Conservation (phyloP, 164 flowering plant genomes). For the Warburgia ugandensis region DNA sequence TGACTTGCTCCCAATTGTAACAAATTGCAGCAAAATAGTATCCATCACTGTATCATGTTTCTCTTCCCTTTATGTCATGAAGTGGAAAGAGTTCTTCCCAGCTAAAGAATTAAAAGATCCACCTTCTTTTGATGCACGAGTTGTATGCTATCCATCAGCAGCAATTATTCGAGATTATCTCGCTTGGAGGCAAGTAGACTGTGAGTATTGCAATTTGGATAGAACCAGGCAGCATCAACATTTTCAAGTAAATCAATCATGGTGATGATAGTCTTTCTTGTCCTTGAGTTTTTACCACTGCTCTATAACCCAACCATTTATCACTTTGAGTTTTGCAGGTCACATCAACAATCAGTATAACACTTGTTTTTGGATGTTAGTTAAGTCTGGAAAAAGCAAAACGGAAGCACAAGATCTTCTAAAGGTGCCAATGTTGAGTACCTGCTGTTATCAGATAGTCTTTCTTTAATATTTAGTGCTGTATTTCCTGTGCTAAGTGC, state of each 20-base stretch:
- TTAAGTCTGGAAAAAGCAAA: slow-evolving; percentile 72
- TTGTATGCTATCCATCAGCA: slow-evolving; percentile 65
- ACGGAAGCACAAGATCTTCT: slow-evolving; percentile 55
- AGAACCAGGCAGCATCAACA: neutral
- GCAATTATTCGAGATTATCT: slow-evolving; percentile 61
- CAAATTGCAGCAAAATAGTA: slow-evolving; percentile 59
- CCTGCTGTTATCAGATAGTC: too few species aligned
- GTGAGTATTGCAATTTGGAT: slow-evolving; percentile 39
- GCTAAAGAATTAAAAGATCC: slow-evolving; percentile 44
- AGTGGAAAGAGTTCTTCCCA: slow-evolving; percentile 65
- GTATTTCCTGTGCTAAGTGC: too few species aligned
- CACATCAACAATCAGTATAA: slow-evolving; percentile 93
- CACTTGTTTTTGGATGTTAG: slow-evolving; percentile 90
- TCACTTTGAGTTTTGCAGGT: slow-evolving; percentile 21
- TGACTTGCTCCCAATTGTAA: neutral
- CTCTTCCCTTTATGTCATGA: slow-evolving; percentile 48
- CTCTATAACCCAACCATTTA: neutral
- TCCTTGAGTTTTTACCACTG: neutral
- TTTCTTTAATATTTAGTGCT: too few species aligned
- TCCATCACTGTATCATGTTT: slow-evolving; percentile 60
- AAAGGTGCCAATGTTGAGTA: too few species aligned
- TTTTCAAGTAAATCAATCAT: neutral
- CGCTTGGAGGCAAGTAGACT: slow-evolving; percentile 92
- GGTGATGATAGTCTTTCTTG: neutral
- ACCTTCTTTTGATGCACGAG: slow-evolving; percentile 83